Percentiles rank a stretch among this genome's conserved stretches.
Evolutionary conservation across 805 yeast genomes (phyloP).

Genomic region (Saccharomycopsis fibuligera): DNA sequence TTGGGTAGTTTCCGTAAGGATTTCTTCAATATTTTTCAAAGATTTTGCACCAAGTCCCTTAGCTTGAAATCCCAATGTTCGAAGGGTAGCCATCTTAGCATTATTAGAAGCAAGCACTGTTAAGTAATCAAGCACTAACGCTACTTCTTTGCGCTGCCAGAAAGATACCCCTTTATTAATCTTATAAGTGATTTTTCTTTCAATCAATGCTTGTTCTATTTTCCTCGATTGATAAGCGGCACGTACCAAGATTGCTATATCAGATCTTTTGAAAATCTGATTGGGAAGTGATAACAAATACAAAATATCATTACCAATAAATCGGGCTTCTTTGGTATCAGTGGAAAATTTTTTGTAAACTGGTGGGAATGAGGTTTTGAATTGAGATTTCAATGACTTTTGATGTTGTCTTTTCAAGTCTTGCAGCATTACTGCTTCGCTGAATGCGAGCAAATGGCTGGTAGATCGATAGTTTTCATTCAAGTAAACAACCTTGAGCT

Average conservation of each 20-base stretch:
- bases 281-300: conserved; percentile 38
- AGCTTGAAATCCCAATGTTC: conserved; percentile 55
- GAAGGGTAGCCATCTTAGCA: conserved; percentile 54
- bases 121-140: conserved; percentile 54
- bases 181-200: conserved; percentile 52
- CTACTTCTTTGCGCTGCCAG: conserved; percentile 72
- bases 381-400: conserved; percentile 43
- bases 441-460: conserved; percentile 50
- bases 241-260: conserved; percentile 68
- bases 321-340: conserved; percentile 49
- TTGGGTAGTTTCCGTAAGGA: no score
- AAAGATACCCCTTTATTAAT: conserved; percentile 71
- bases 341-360: conserved; percentile 36
- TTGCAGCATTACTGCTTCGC: conserved; percentile 63
- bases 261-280: conserved; percentile 40
- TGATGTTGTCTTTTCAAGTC: conserved; percentile 30
- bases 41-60: conserved; percentile 63
- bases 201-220: conserved; percentile 58
- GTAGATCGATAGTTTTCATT: conserved; percentile 81
- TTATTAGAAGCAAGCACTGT: conserved; percentile 51
- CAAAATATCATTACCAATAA: conserved; percentile 50
- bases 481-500: conserved; percentile 37
- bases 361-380: conserved; percentile 38
- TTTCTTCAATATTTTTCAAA: conserved; percentile 28
- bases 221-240: conserved; percentile 53